phyloP scores from a whole-genome alignment of 2,329 filamentous ascomycete species.

The Aspergillus awamori region DNA sequence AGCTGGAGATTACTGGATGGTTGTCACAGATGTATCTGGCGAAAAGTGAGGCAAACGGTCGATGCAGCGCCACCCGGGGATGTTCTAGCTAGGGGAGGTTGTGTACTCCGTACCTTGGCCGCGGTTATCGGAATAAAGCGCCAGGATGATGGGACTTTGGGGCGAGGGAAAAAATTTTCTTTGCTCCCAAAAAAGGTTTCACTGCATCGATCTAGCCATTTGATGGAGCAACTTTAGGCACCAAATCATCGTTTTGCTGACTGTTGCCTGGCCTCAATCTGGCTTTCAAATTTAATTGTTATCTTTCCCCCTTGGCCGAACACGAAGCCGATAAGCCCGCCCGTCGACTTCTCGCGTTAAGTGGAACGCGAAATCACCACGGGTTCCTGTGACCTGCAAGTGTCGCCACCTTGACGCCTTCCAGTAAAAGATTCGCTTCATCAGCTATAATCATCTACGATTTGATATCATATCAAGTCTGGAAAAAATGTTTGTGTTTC shows the following conservation, averaged over 20 bases:
- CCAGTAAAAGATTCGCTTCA: neutral
- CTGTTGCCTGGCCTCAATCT: neutral
- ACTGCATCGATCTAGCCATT: constrained; percentile 4
- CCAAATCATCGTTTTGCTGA: constrained; percentile 11
- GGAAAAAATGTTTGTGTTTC: constrained; percentile 18
- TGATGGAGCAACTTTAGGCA: constrained; percentile 11
- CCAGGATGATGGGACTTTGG: constrained; percentile 13
- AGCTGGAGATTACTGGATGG: neutral
- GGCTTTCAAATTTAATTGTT: neutral
- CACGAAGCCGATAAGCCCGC: constrained; percentile 19
- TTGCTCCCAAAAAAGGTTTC: neutral
- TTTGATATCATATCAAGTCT: neutral
- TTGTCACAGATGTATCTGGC: neutral
- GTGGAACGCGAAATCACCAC: constrained; percentile 47
- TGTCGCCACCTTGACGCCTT: neutral
- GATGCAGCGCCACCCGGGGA: neutral
- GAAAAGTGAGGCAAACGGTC: neutral
- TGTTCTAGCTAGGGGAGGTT: neutral
- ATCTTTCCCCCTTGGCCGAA: constrained; percentile 4
- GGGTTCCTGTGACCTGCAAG: constrained; percentile 34
- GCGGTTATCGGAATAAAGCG: neutral
- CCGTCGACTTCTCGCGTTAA: constrained; percentile 37
- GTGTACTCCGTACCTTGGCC: neutral
- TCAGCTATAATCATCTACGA: neutral
- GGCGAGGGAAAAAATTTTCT: constrained; percentile 14